Conservation (phyloP, 176 grass and related monocot genomes). For the Calamus simplicifolius region DNA sequence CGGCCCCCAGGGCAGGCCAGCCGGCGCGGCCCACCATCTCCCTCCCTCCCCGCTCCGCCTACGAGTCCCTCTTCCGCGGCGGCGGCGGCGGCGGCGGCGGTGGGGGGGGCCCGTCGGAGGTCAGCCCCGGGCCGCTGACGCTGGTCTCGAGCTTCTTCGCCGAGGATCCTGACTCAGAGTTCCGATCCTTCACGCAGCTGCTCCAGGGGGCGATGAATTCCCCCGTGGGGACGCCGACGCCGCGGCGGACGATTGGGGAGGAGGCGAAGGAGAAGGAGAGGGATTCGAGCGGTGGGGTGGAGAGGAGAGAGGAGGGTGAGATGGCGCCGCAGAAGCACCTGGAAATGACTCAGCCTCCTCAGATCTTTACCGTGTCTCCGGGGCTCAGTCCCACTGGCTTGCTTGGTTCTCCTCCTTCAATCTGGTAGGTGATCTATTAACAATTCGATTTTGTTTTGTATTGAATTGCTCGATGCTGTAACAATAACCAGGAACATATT, state of each 20-base stretch:
- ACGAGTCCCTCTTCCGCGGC: constrained; percentile 27
- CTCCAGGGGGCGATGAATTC: constrained; percentile 47
- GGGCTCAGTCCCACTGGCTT: constrained; percentile 28
- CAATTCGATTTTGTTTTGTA: neutral
- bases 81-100: neutral
- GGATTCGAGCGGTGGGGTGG: neutral
- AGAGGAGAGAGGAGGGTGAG: neutral
- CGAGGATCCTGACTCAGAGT: constrained; percentile 34
- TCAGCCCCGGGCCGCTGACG: constrained; percentile 47
- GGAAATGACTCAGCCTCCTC: constrained; percentile 15
- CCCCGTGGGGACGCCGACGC: constrained; percentile 5
- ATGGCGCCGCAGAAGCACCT: constrained; percentile 1
- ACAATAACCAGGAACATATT: constrained; percentile 5
- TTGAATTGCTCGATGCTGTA: neutral
- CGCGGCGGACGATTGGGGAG: neutral
- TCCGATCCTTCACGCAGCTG: constrained; percentile 59
- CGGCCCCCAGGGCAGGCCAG: neutral
- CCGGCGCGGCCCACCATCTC: constrained; percentile 25
- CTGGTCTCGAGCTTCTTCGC: constrained; percentile 36
- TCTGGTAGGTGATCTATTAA: neutral
- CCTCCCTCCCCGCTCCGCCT: constrained; percentile 29
- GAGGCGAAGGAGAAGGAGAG: neutral
- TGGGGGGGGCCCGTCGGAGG: constrained; percentile 2
- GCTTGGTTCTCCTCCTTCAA: constrained; percentile 19
- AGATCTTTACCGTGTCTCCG: constrained; percentile 30